Conservation (phyloP, 441 rosid species). For the Raphanus hybrid region DNA sequence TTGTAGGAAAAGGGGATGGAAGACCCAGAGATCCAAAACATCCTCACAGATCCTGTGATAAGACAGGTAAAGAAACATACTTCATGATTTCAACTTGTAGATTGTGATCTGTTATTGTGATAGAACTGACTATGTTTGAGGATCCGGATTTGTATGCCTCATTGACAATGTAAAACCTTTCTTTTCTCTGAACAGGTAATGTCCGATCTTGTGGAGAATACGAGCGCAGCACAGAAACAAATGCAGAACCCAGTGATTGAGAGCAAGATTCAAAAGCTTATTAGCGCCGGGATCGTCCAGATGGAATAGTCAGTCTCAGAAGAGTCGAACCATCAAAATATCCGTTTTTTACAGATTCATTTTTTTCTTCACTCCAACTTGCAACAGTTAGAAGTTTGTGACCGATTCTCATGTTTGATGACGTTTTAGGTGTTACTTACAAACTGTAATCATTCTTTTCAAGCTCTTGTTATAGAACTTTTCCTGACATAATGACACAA, state of each 20-base stretch:
- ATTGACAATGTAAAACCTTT: neutral
- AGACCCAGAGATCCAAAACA: constrained; percentile 75
- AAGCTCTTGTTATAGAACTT: neutral
- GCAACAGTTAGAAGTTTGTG: neutral
- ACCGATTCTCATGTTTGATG: neutral
- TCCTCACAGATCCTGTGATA: constrained; percentile 35
- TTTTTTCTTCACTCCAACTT: neutral
- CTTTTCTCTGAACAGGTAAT: constrained; percentile 55
- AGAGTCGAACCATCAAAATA: neutral
- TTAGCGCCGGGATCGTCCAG: constrained; percentile 85
- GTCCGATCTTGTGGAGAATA: constrained; percentile 84
- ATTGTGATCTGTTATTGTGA: neutral
- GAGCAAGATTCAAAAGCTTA: constrained; percentile 85
- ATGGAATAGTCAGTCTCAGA: constrained; percentile 35
- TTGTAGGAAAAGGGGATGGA: constrained; percentile 85
- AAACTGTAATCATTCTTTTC: neutral
- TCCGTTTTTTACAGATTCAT: neutral
- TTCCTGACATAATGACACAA: neutral
- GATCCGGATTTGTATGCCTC: neutral
- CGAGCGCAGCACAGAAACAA: constrained; percentile 82
- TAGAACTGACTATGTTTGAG: constrained; percentile 8
- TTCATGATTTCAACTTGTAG: neutral
- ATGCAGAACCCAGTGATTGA: constrained; percentile 82
- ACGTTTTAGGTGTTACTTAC: neutral
- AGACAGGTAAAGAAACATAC: constrained; percentile 31